Conservation (phyloP, 768 basidiomycete genomes). For the Melanogaster broomeanus region DNA sequence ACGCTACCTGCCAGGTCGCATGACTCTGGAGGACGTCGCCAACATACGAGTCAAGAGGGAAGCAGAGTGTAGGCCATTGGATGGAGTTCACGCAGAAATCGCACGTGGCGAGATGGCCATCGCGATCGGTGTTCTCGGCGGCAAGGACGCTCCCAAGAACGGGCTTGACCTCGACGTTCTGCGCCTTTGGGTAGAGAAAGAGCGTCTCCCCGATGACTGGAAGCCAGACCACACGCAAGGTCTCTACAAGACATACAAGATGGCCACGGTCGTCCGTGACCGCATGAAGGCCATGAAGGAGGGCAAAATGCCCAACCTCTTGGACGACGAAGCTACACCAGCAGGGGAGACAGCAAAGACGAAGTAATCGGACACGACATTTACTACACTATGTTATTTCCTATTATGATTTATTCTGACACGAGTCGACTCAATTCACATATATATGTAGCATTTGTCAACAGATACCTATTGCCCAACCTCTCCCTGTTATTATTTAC, state of each 20-base stretch:
- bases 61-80: slow-evolving; percentile 41
- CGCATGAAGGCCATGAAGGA: slow-evolving; percentile 26
- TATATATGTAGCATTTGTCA: background rate
- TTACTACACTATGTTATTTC: background rate
- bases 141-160: slow-evolving; percentile 35
- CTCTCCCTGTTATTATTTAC: too few relatives aligned
- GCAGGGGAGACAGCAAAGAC: slow-evolving; percentile 12
- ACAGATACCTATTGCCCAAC: too few relatives aligned
- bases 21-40: slow-evolving; percentile 42
- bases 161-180: slow-evolving; percentile 51
- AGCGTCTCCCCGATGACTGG: slow-evolving; percentile 49
- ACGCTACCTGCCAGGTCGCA: slow-evolving; percentile 28
- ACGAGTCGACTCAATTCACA: background rate
- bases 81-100: slow-evolving; percentile 53
- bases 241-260: slow-evolving; percentile 30
- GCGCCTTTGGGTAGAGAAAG: slow-evolving; percentile 50
- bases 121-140: slow-evolving; percentile 50
- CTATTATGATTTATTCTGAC: background rate
- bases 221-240: slow-evolving; percentile 29
- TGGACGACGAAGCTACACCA: slow-evolving; percentile 12
- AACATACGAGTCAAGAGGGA: slow-evolving; percentile 55
- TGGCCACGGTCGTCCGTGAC: slow-evolving; percentile 28
- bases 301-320: slow-evolving; percentile 17
- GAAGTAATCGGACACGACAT: slow-evolving; percentile 6
- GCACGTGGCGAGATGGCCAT: slow-evolving; percentile 71